phyloP scores from a whole-genome alignment of 768 basidiomycete species.

The Collybiopsis luxurians region DNA sequence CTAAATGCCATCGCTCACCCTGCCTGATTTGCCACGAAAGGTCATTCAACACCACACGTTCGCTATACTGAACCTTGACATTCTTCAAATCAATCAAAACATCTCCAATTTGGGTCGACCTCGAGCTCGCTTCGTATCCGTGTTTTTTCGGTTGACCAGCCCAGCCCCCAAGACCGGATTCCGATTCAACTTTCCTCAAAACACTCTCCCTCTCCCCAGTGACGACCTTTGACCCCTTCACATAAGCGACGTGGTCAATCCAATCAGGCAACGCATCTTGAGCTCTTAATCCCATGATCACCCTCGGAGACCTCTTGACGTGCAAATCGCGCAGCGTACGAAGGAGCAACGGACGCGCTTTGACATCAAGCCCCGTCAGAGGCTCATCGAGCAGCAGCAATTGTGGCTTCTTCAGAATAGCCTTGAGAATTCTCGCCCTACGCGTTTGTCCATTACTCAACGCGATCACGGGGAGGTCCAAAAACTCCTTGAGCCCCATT shows the following conservation, averaged over 20 bases:
- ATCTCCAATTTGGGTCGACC: slow-evolving; percentile 20
- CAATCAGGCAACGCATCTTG: slow-evolving; percentile 75
- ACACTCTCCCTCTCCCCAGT: slow-evolving; percentile 52
- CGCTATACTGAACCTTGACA: slow-evolving; percentile 71
- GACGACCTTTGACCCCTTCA: slow-evolving; percentile 44
- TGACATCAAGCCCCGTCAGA: slow-evolving; percentile 74
- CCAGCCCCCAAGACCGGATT: background rate
- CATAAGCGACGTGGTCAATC: slow-evolving; percentile 65
- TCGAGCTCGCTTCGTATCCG: background rate
- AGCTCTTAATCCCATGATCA: slow-evolving; percentile 63
- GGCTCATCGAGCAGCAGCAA: slow-evolving; percentile 93
- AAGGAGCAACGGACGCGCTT: slow-evolving; percentile 55
- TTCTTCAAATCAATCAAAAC: slow-evolving; percentile 59
- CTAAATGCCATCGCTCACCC: slow-evolving; percentile 88
- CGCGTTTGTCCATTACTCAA: slow-evolving; percentile 92
- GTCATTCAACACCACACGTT: slow-evolving; percentile 64
- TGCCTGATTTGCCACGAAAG: slow-evolving; percentile 81
- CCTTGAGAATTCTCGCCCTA: slow-evolving; percentile 78
- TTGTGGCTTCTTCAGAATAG: slow-evolving; percentile 66
- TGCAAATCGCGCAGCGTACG: slow-evolving; percentile 57
- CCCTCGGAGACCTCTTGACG: slow-evolving; percentile 42
- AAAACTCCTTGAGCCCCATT: slow-evolving; percentile 56
- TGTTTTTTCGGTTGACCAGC: background rate
- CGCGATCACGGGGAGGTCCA: slow-evolving; percentile 84
- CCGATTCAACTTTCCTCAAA: slow-evolving; percentile 22